A percentile compares a stretch with the other conserved stretches of the same genome.
phyloP scores from a whole-genome alignment of 768 basidiomycete genomes.

The Kwoniella dejecticola region DNA sequence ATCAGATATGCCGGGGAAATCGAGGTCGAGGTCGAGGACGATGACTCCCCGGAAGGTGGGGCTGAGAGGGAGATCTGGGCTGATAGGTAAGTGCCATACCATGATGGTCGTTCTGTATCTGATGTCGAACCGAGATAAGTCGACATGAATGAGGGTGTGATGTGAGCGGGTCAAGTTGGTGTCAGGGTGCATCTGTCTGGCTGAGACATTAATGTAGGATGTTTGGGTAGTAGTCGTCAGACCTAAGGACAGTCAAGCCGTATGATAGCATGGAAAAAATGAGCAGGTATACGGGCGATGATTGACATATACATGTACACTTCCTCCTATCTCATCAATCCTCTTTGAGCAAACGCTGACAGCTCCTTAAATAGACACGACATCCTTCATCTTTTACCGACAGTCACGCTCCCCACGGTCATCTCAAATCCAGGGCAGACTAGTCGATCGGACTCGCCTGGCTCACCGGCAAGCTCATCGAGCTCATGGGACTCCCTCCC shows the following conservation, averaged over 20 bases:
- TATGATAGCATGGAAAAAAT: no score
- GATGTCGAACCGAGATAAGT: conserved; percentile 29
- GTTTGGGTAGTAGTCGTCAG: no score
- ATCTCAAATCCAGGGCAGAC: conserved; percentile 14
- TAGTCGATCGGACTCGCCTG: conserved; percentile 4
- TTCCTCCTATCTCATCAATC: background rate
- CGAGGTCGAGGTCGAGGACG: conserved; percentile 48
- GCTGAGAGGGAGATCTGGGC: conserved; percentile 64
- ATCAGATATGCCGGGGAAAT: conserved; percentile 25
- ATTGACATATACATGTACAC: conserved; percentile 4
- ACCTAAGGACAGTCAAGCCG: no score
- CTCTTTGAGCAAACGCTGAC: background rate
- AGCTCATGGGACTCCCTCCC: conserved; percentile 74
- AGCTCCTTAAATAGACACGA: conserved; percentile 65
- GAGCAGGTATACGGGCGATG: no score
- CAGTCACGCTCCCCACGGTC: conserved; percentile 48
- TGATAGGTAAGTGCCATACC: conserved; percentile 67
- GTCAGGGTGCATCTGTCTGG: no score
- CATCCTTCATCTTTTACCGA: conserved; percentile 71
- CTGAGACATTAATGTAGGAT: no score
- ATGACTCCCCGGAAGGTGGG: no score
- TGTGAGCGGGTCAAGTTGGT: no score
- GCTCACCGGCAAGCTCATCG: conserved; percentile 58
- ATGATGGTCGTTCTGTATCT: conserved; percentile 1
- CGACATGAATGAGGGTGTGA: background rate